Conservation (phyloP, 305 asterid species). For the Plantago coronopus region DNA sequence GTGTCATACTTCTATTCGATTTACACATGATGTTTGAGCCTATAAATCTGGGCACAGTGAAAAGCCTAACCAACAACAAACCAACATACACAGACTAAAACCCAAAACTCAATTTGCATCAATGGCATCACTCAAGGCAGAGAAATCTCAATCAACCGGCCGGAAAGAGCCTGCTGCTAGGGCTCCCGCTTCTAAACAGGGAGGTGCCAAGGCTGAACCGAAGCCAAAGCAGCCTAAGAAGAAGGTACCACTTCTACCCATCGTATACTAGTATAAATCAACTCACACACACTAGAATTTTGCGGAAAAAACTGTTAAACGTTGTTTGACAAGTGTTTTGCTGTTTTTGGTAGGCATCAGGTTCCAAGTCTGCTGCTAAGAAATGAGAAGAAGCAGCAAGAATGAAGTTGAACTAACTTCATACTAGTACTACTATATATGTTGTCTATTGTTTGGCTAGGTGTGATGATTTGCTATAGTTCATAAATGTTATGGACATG, state of each 20-base stretch:
- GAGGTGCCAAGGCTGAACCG: conserved; percentile 4
- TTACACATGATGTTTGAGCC: conserved; percentile 1
- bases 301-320: too few relatives aligned
- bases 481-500: neutral
- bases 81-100: neutral
- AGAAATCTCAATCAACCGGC: conserved; percentile 5
- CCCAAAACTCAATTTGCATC: neutral
- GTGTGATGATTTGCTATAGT: neutral
- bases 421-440: neutral
- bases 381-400: conserved; percentile 15
- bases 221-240: conserved; percentile 15
- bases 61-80: neutral
- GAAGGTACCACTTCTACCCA: conserved; percentile 1
- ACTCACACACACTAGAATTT: too few relatives aligned
- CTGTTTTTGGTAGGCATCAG: conserved; percentile 2
- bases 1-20: neutral
- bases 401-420: conserved; percentile 1
- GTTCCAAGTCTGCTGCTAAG: conserved; percentile 9
- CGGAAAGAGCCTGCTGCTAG: neutral
- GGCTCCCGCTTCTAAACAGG: conserved; percentile 13
- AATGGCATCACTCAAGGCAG: conserved; percentile 9
- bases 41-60: neutral
- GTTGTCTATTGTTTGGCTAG: neutral
- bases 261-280: neutral
- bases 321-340: conserved; percentile 1